Conservation (phyloP, 345 rosid species). For the Eucalyptus tenuipes region DNA sequence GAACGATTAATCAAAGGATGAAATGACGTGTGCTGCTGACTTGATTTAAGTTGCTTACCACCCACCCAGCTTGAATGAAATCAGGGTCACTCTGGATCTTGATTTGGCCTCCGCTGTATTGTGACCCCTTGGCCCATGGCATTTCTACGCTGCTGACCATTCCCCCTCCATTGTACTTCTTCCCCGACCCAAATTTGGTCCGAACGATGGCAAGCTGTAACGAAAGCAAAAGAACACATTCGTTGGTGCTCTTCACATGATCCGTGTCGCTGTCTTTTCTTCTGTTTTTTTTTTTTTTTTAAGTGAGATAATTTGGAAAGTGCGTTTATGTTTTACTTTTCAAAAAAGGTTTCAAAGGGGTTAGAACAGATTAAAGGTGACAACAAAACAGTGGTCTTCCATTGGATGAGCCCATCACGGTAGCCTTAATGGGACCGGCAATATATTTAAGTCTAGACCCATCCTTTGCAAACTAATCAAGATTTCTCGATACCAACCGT, state of each 20-base stretch:
- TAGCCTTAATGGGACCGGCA: accelerated
- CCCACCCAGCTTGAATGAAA: not conserved
- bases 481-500: accelerated
- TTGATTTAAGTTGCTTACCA: not conserved
- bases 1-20: not conserved
- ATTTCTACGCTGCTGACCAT: not conserved
- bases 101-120: not conserved
- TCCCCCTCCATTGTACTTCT: not conserved
- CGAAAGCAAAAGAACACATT: not conserved
- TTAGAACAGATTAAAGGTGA: not conserved
- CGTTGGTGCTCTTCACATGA: not conserved
- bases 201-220: not conserved
- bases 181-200: not conserved
- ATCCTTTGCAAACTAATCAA: accelerated
- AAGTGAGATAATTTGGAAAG: not conserved
- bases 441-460: not conserved
- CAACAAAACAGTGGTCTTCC: accelerated
- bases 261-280: not conserved
- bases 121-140: not conserved
- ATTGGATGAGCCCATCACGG: not conserved
- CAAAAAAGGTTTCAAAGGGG: not conserved
- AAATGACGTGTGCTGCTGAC: not conserved
- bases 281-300: not conserved
- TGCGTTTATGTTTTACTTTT: not conserved
- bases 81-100: not conserved